phyloP scores from a whole-genome alignment of 2,329 filamentous ascomycete genomes.

The Dactylella cylindrospora region DNA sequence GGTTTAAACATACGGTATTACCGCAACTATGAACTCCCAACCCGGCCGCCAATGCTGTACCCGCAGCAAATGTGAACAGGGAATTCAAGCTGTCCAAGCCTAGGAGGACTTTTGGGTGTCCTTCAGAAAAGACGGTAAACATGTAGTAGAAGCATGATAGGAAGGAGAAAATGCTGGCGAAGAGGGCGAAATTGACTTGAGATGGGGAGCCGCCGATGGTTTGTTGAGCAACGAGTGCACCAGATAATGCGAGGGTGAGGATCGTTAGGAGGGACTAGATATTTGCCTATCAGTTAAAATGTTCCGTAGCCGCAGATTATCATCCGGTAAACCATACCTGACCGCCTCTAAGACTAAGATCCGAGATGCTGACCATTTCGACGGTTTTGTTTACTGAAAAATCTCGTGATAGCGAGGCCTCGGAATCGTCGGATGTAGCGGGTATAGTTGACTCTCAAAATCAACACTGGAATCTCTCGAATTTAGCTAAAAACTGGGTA shows the following conservation, averaged over 20 bases:
- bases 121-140: conserved; percentile 50
- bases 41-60: conserved; percentile 56
- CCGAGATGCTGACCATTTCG: conserved; percentile 19
- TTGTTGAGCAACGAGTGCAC: conserved; percentile 49
- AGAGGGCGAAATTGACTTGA: conserved; percentile 61
- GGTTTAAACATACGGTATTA: conserved; percentile 54
- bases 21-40: conserved; percentile 55
- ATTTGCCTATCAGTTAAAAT: neutral
- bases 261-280: conserved; percentile 44
- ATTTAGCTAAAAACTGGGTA: too few species aligned
- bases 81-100: conserved; percentile 56
- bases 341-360: conserved; percentile 16
- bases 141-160: conserved; percentile 56
- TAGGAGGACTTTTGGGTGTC: conserved; percentile 54
- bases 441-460: too few species aligned
- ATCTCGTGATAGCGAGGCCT: too few species aligned
- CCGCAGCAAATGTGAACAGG: conserved; percentile 57
- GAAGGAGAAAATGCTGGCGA: conserved; percentile 56
- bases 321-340: conserved; percentile 11
- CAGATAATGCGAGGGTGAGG: conserved; percentile 46
- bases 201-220: conserved; percentile 59
- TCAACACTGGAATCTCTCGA: too few species aligned
- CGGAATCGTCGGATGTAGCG: too few species aligned
- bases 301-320: neutral
- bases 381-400: too few species aligned